Base-by-base conservation (phyloP, 441 rosid genomes). In the Aquilaria agallochum region DNA sequence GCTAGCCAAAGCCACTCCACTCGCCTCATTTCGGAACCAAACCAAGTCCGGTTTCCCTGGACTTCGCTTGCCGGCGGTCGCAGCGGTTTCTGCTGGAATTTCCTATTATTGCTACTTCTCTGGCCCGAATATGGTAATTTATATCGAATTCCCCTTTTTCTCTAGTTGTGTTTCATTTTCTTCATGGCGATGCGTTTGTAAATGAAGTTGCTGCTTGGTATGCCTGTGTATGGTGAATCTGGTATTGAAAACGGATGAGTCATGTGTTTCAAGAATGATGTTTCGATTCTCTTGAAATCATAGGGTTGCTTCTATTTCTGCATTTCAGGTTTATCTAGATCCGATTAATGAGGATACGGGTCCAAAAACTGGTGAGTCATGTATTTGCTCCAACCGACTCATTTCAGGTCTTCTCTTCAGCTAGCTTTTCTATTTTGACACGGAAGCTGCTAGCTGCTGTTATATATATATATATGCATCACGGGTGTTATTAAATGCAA, bases 41-140 rank as follows among this genome's bases (percentile, higher is more conserved):
- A 15, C 64, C 49, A 76, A 74, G 56, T 79, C 85, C 54, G 70
- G 60, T 69, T 76, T 54, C 65, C 15, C 56, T 56, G 78, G 80
- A 46, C 76, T 69, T 61, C 86, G 89, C 56, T 58, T 84, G 63
- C 84, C 93, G 20, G 95, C 94, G 9, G 75, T 87, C 72, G 95
- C 95, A 1, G 96, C 96, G 2, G 77, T 80, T 62, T 86, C 97
- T 65, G 96, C 90, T 12, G 99, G 99, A 72, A 63, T 89, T 77
- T 84, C 96, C 40, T 86, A 70, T 64, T 72, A 79, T 70, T 90
- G 78, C 85, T 74, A 62, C 72, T 64, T 70, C 15, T 75, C 92
- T 63, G 85, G 85, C 15, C 81, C 84, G 30, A 74, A 81, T 69
- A 63, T 87, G 89, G 97, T 93, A 76, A 73, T 58, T 31, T 69